Percentiles rank a stretch among this genome's conserved stretches.
Evolutionary conservation across 345 rosid species (phyloP).

Genomic region (Eucalyptus erythrocorys): DNA sequence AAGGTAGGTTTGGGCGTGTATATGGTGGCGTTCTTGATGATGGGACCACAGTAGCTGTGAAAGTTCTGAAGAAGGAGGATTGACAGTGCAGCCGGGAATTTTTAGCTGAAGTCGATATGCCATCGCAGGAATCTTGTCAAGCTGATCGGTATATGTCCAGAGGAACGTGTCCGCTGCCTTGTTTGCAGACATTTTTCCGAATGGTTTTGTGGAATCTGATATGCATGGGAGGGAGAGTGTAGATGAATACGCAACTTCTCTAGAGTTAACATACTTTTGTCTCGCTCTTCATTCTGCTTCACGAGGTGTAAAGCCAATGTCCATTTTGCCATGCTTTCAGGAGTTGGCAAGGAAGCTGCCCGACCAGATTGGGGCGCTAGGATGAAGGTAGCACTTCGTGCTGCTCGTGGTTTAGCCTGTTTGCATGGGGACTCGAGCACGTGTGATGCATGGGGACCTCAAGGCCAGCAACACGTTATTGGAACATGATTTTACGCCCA

Average conservation of each 20-base stretch:
- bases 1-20: constrained; percentile 94
- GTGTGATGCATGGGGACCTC: constrained; percentile 90
- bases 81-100: constrained; percentile 81
- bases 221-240: constrained; percentile 50
- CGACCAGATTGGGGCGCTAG: constrained; percentile 86
- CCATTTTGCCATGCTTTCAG: constrained; percentile 10
- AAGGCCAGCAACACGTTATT: constrained; percentile 87
- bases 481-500: constrained; percentile 81
- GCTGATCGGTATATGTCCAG: constrained; percentile 82
- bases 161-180: constrained; percentile 65
- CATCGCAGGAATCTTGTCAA: constrained; percentile 92
- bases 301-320: not conserved
- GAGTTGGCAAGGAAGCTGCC: constrained; percentile 52
- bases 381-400: constrained; percentile 88
- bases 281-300: not conserved
- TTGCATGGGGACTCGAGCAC: constrained; percentile 85
- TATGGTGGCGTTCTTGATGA: constrained; percentile 71
- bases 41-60: constrained; percentile 71
- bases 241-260: not conserved
- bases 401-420: constrained; percentile 89
- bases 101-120: constrained; percentile 54
- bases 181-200: constrained; percentile 73
- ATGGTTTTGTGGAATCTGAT: constrained; percentile 93
- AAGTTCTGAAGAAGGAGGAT: constrained; percentile 78
- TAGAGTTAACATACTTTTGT: not conserved